These are phyloP conservation scores for Stachybotrys elegans DNA, from an alignment of 2,329 filamentous ascomycete species.

Conservation along the genomic window DNA sequence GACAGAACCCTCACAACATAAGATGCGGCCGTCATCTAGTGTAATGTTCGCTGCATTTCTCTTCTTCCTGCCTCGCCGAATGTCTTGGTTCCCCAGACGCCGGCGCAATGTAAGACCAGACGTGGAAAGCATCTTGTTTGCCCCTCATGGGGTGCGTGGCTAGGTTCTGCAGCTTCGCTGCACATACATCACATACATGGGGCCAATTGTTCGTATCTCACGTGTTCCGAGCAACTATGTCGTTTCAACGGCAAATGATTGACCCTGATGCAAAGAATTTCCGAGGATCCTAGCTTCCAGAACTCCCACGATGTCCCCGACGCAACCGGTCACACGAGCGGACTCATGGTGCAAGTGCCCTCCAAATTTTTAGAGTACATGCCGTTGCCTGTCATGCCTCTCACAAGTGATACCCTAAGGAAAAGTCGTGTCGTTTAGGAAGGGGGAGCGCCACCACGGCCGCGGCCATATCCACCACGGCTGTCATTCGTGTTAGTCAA, in stretches of 20 bases:
- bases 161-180: too few relatives aligned
- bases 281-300: slow-evolving; percentile 42
- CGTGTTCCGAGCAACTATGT: slow-evolving; percentile 24
- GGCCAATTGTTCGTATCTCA: too few relatives aligned
- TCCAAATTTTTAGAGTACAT: slow-evolving; percentile 44
- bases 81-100: too few relatives aligned
- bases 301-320: slow-evolving; percentile 40
- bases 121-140: too few relatives aligned
- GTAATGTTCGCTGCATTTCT: too few relatives aligned
- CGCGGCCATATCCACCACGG: slow-evolving; percentile 87
- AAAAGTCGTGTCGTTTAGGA: slow-evolving; percentile 46
- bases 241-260: slow-evolving; percentile 30
- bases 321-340: slow-evolving; percentile 34
- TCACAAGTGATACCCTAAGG: slow-evolving; percentile 37
- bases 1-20: too few relatives aligned
- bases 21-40: too few relatives aligned
- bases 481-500: slow-evolving; percentile 38
- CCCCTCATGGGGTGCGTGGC: too few relatives aligned
- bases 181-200: too few relatives aligned
- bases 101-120: too few relatives aligned
- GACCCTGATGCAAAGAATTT: slow-evolving; percentile 44
- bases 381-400: slow-evolving; percentile 39
- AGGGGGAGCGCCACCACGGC: slow-evolving; percentile 73
- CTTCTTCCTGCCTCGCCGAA: too few relatives aligned
- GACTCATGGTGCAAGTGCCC: slow-evolving; percentile 34